phyloP scores from a whole-genome alignment of 129 eudicot species.

The Chrysanthemum seticuspe region DNA sequence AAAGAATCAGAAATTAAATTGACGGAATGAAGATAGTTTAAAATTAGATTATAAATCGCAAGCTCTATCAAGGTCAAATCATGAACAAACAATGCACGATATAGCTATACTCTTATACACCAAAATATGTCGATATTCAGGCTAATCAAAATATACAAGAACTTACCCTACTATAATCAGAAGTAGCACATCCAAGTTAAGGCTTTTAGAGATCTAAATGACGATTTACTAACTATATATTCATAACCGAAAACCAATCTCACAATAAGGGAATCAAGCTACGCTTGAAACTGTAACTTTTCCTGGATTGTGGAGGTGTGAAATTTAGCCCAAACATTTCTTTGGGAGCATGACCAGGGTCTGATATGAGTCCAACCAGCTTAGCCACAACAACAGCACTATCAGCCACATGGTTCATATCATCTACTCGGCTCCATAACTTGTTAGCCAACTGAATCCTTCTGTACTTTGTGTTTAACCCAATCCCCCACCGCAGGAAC shows the following conservation, averaged over 20 bases:
- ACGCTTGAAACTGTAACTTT: conserved; percentile 61
- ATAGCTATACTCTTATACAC: conserved; percentile 27
- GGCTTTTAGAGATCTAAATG: conserved; percentile 31
- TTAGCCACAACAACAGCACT: conserved; percentile 88
- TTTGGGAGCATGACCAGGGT: conserved; percentile 63
- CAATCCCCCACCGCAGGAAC: conserved; percentile 74
- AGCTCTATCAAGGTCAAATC: conserved; percentile 1
- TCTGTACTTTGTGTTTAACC: conserved; percentile 56
- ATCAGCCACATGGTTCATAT: conserved; percentile 71
- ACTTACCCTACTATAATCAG: conserved; percentile 30
- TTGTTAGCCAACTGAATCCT: conserved; percentile 73
- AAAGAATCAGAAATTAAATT: no score
- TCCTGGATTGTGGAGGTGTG: conserved; percentile 48
- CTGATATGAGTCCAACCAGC: conserved; percentile 54
- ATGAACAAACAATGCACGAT: conserved; percentile 25
- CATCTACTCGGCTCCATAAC: conserved; percentile 61
- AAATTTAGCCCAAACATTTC: conserved; percentile 83
- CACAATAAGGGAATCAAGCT: conserved; percentile 53
- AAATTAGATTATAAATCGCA: neutral
- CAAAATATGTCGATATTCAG: conserved; percentile 17
- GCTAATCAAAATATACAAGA: conserved; percentile 31
- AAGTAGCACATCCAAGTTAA: conserved; percentile 20
- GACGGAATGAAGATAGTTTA: no score
- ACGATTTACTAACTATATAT: conserved; percentile 23
- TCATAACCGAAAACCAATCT: conserved; percentile 20